Evolutionary conservation across 768 basidiomycete genomes (phyloP), one percentile per base, ranked within the genome.

Genomic region (Kwoniella europaea): DNA sequence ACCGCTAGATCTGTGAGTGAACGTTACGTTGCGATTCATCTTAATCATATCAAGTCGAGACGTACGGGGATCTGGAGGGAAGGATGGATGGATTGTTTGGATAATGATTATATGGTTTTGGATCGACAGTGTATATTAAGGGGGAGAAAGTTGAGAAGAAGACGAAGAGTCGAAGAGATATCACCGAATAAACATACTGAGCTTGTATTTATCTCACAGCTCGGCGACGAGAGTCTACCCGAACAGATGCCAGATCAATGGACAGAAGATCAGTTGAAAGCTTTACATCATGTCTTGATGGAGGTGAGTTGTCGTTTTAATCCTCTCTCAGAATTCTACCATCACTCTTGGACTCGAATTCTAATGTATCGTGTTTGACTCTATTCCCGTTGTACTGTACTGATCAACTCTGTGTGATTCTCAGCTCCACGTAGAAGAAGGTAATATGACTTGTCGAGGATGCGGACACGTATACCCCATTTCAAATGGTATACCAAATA

Each of bases 401-500:
- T 35, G 35, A 35, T 35, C 6, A 9, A 35, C 35, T 35, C 35
- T 35, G 35, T 35, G 12, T 50, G 46, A 52, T 10, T 6, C 22
- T 22, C 77, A 97, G 95, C 91, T 96, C 59, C 92, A 96, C 74
- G 86, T 98, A 13, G 89, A 93, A 75, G 94, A 97, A 84, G 96
- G 96, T 2, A 85, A 87, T 7, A 97, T 99, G 96, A 88, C 90
- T 42, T 98, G 96, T 83, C 91, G 91, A 24, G 93, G 92, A 74
- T 99, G 96, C 85, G 88, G 87, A 22, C 96, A 98, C 76, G 86
- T 89, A 18, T 98, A 97, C 79, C 90, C 90, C 27, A 93, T 99
- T 77, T 90, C 89, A 59, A 95, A 91, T 80, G 95, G 95, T 13
- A 98, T 99, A 72, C 94, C 96, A 6, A 98, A 98, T 86, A 98